A percentile compares a stretch with the other conserved stretches of the same genome.
Evolutionary conservation across 257 asterid species (phyloP).

Genomic region (Rauvolfia tetraphylla): DNA sequence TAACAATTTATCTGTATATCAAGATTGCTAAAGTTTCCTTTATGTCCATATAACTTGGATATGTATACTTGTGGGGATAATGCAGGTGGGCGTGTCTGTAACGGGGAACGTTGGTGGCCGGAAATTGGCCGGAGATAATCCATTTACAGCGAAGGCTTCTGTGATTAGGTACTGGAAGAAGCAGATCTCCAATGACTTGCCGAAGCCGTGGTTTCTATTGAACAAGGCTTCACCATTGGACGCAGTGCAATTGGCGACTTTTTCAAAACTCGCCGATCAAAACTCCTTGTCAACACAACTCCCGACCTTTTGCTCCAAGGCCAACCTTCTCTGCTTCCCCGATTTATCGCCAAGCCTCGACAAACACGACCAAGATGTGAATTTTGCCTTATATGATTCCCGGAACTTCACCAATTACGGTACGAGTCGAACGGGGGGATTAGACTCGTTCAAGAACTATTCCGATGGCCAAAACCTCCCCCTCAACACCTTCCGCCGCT

Average conservation of each 20-base stretch:
- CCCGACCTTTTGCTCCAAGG: slow-evolving; percentile 56
- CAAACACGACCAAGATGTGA: slow-evolving; percentile 44
- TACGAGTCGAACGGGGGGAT: slow-evolving; percentile 39
- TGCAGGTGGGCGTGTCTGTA: slow-evolving; percentile 25
- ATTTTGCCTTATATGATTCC: slow-evolving; percentile 34
- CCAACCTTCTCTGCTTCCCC: slow-evolving; percentile 63
- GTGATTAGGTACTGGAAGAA: slow-evolving; percentile 33
- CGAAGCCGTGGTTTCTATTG: slow-evolving; percentile 30
- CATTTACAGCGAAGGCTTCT: slow-evolving; percentile 30
- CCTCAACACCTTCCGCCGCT: slow-evolving; percentile 57
- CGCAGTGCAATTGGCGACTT: slow-evolving; percentile 26
- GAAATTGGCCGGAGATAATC: slow-evolving; percentile 21
- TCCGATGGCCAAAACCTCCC: slow-evolving; percentile 39
- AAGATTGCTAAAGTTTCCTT: no score
- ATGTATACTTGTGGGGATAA: background rate
- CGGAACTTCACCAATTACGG: slow-evolving; percentile 80
- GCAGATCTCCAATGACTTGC: slow-evolving; percentile 27
- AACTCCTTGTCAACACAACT: slow-evolving; percentile 55
- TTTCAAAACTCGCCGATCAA: slow-evolving; percentile 46
- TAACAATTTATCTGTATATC: no score
- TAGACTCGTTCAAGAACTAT: slow-evolving; percentile 52
- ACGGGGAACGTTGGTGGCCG: slow-evolving; percentile 6
- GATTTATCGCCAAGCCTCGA: slow-evolving; percentile 50
- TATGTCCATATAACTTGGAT: background rate
- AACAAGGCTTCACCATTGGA: slow-evolving; percentile 29